These are phyloP conservation scores for Podaxis rugospora DNA, from an alignment of 768 basidiomycete species.

Conservation along the genomic window DNA sequence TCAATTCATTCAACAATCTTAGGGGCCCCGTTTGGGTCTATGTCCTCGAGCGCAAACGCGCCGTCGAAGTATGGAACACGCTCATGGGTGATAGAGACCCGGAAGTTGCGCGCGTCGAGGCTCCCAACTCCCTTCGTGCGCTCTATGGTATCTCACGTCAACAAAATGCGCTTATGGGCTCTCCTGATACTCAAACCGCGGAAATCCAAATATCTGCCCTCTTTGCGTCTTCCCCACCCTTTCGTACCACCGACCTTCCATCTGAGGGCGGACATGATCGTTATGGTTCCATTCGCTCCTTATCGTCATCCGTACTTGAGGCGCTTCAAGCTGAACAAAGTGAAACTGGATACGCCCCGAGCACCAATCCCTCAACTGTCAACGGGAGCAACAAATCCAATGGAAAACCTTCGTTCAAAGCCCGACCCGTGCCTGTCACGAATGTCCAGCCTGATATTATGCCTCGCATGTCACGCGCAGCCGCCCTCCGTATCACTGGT, in stretches of 20 bases:
- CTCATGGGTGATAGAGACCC: conserved; percentile 72
- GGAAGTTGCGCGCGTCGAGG: conserved; percentile 43
- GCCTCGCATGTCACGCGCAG: conserved; percentile 73
- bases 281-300: conserved; percentile 36
- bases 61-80: conserved; percentile 75
- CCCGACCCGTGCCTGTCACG: conserved; percentile 62
- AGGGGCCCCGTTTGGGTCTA: conserved; percentile 92
- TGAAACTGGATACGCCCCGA: conserved; percentile 37
- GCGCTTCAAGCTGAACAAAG: conserved; percentile 34
- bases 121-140: conserved; percentile 68
- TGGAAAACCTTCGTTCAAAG: conserved; percentile 55
- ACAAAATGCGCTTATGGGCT: conserved; percentile 73
- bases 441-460: conserved; percentile 62
- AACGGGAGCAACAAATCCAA: conserved; percentile 37
- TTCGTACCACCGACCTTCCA: conserved; percentile 64
- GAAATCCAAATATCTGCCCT: conserved; percentile 76
- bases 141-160: conserved; percentile 50
- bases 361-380: conserved; percentile 40
- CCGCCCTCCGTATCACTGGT: conserved; percentile 63
- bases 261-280: conserved; percentile 24
- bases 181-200: conserved; percentile 60
- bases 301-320: conserved; percentile 41
- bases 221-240: conserved; percentile 81
- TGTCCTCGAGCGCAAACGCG: conserved; percentile 77
- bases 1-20: conserved; percentile 9